Conservation (phyloP, 1,139 yeast species). For the Pichia sp. region DNA sequence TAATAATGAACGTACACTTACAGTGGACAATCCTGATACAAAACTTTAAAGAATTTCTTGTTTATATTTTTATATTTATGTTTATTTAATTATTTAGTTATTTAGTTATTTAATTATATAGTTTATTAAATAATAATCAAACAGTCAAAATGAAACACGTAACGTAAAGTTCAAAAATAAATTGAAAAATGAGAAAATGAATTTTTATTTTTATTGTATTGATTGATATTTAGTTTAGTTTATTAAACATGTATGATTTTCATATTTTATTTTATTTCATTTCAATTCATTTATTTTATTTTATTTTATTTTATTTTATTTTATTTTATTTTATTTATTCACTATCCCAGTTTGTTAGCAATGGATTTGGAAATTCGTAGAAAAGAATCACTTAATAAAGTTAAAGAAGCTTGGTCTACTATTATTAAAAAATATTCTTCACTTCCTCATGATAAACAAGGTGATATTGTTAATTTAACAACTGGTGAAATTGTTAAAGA, state of each 20-base stretch:
- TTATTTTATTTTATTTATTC: background rate
- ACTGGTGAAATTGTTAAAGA: slow-evolving; percentile 57
- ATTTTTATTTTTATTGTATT: no score
- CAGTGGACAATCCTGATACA: slow-evolving; percentile 34
- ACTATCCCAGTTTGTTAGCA: background rate
- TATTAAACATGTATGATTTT: no score
- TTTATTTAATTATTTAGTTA: no score
- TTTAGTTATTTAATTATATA: no score
- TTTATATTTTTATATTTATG: no score
- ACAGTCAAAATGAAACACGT: no score
- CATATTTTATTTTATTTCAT: no score
- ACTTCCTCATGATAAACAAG: slow-evolving; percentile 45
- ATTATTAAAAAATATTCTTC: slow-evolving; percentile 50
- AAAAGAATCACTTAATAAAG: slow-evolving; percentile 19
- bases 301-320: background rate
- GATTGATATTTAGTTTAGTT: no score
- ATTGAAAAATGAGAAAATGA: no score
- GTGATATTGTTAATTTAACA: slow-evolving; percentile 58
- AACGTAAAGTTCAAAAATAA: no score
- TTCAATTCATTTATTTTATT: no score
- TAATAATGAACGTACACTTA: slow-evolving; percentile 50
- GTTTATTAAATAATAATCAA: no score
- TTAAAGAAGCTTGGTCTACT: slow-evolving; percentile 40
- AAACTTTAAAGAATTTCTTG: background rate
- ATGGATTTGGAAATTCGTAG: slow-evolving; percentile 1